A percentile compares a stretch with the other conserved stretches of the same genome.
Conservation (phyloP, 139 green algal species). For the Closterium sp. region DNA sequence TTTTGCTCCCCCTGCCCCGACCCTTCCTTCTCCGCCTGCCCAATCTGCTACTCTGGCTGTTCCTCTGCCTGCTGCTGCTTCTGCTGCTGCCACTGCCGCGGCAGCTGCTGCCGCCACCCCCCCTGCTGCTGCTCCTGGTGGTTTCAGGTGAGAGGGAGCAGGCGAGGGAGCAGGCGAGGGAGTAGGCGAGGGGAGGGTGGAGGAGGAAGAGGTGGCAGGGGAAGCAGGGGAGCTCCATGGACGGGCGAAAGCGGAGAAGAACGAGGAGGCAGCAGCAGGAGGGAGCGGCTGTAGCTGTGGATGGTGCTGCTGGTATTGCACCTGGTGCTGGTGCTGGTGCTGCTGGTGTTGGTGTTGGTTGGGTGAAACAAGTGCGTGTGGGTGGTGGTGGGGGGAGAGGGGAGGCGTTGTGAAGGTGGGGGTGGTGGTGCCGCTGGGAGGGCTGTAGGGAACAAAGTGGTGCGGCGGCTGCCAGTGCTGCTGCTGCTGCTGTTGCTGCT, state of each 20-base stretch:
- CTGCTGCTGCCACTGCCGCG: not conserved
- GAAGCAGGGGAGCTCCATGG: not conserved
- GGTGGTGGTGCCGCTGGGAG: not conserved
- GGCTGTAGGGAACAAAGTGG: not conserved
- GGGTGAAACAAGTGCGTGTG: not conserved
- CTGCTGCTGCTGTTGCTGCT: not conserved
- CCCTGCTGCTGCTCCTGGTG: conserved; percentile 5
- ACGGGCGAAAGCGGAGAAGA: not conserved
- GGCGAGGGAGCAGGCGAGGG: not conserved
- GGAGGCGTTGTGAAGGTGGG: not conserved
- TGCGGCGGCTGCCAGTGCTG: not conserved
- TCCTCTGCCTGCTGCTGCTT: not conserved
- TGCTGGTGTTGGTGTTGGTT: not conserved
- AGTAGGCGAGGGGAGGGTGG: not conserved
- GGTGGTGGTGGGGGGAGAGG: not conserved
- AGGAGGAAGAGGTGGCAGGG: not conserved
- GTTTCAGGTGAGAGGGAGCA: not conserved
- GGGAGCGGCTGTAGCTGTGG: not conserved
- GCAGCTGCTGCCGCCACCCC: not conserved
- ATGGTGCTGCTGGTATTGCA: not conserved
- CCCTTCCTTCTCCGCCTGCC: not conserved
- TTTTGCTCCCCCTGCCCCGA: not conserved
- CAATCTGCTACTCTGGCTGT: not conserved
- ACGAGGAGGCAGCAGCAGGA: not conserved
- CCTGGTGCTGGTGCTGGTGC: not conserved